phyloP scores from a whole-genome alignment of 2,329 filamentous ascomycete genomes.

The Fusarium sp. region DNA sequence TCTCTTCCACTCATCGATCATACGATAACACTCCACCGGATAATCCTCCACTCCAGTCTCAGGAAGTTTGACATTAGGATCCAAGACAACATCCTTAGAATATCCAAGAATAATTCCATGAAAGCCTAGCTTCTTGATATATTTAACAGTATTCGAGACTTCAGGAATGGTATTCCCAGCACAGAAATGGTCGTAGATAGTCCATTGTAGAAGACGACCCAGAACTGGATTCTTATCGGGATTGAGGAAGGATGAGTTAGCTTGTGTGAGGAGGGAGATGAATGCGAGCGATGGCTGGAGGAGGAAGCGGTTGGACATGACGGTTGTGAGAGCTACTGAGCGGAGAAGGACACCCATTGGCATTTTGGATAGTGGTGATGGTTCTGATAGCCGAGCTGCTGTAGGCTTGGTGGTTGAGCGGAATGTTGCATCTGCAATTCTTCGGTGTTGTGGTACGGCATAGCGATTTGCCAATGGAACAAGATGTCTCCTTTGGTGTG shows the following conservation, averaged over 20 bases:
- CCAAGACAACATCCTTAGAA: slow-evolving; percentile 59
- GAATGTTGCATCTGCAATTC: slow-evolving; percentile 3
- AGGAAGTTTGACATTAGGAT: slow-evolving; percentile 39
- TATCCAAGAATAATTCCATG: slow-evolving; percentile 65
- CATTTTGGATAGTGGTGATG: slow-evolving; percentile 35
- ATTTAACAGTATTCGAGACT: slow-evolving; percentile 56
- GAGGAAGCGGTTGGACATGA: slow-evolving; percentile 44
- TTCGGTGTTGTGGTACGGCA: neutral
- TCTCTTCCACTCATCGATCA: slow-evolving; percentile 60
- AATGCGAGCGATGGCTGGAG: slow-evolving; percentile 42
- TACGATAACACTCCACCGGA: slow-evolving; percentile 19
- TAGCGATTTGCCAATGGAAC: neutral
- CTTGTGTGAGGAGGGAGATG: slow-evolving; percentile 39
- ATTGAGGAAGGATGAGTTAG: slow-evolving; percentile 53
- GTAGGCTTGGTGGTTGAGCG: slow-evolving; percentile 12
- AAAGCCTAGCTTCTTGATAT: slow-evolving; percentile 61
- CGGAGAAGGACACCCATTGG: slow-evolving; percentile 40
- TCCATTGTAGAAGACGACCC: slow-evolving; percentile 57
- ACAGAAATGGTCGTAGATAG: slow-evolving; percentile 68
- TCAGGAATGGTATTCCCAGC: slow-evolving; percentile 62
- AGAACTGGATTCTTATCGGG: slow-evolving; percentile 54
- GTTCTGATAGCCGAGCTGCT: neutral
- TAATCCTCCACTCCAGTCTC: slow-evolving; percentile 16
- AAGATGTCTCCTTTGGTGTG: neutral
- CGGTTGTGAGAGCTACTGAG: slow-evolving; percentile 42